Conservation (phyloP, 1,284 basidiomycete species). For the Leccinum griseonigrum region DNA sequence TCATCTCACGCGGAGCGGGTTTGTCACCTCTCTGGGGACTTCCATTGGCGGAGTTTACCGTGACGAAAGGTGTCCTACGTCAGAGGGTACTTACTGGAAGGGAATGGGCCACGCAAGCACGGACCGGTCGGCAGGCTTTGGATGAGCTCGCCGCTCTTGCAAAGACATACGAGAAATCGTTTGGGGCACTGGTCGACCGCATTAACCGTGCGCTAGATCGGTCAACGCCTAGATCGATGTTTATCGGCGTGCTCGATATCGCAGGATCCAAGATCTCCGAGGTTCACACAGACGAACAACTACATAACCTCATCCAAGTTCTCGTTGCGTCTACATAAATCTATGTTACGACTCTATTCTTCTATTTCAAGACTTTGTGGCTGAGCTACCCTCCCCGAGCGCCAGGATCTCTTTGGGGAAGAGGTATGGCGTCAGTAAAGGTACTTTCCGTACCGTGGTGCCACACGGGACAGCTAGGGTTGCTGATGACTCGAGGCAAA, state of each 20-base stretch:
- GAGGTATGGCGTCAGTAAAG: constrained; percentile 86
- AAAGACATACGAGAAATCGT: constrained; percentile 98
- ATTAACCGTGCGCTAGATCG: constrained; percentile 95
- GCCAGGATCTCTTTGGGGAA: constrained; percentile 55
- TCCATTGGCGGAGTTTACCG: constrained; percentile 83
- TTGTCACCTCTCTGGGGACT: constrained; percentile 88
- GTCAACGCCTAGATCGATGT: constrained; percentile 89
- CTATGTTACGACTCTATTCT: constrained; percentile 81
- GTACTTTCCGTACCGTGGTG: constrained; percentile 94
- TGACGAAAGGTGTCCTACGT: constrained; percentile 73
- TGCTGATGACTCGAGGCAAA: constrained; percentile 84
- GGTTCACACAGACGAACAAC: constrained; percentile 92
- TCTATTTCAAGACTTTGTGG: constrained; percentile 62
- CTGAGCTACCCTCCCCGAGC: constrained; percentile 28
- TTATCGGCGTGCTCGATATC: constrained; percentile 99
- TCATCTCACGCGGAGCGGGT: constrained; percentile 85
- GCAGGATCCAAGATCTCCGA: constrained; percentile 98
- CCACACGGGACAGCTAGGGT: constrained; percentile 94
- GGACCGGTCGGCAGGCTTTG: constrained; percentile 88
- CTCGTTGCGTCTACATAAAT: constrained; percentile 82
- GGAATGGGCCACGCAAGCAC: constrained; percentile 95
- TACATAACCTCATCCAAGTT: constrained; percentile 91
- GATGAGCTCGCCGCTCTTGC: constrained; percentile 92
- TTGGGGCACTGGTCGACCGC: constrained; percentile 90
- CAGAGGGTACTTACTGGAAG: constrained; percentile 92